Conservation (phyloP, 2,329 filamentous ascomycete species). For the Sordariomycetes sp. region DNA sequence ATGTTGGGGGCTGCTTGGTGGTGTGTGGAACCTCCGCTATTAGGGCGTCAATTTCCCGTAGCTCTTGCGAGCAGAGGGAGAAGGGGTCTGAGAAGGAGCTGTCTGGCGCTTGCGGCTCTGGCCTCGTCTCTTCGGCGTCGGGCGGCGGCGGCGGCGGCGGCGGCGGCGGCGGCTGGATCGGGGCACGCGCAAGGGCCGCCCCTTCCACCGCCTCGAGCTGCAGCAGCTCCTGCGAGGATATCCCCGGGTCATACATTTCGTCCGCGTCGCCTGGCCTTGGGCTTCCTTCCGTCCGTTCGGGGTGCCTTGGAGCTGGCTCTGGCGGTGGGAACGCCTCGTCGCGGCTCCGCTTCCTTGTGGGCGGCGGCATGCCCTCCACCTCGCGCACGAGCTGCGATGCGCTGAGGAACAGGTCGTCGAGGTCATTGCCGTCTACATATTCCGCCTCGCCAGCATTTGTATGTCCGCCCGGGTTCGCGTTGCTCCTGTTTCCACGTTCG, state of each 20-base stretch:
- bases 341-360: not conserved
- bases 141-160: not conserved
- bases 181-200: not conserved
- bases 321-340: not conserved
- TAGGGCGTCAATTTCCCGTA: not conserved
- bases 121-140: not conserved
- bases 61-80: not conserved
- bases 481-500: not conserved
- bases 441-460: constrained; percentile 11
- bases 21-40: not conserved
- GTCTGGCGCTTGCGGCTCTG: not conserved
- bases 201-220: not conserved
- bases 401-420: not conserved
- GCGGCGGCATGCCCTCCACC: not conserved
- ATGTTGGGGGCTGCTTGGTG: not conserved
- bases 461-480: constrained; percentile 4
- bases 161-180: not conserved
- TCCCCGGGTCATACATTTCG: not conserved
- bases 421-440: not conserved
- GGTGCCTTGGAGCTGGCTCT: constrained; percentile 9
- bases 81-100: not conserved
- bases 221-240: not conserved
- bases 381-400: constrained; percentile 1
- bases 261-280: not conserved
- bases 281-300: not conserved